Percentiles rank a stretch among this genome's conserved stretches.
Conservation (phyloP, 768 basidiomycete genomes). For the Termitomyces sp. region DNA sequence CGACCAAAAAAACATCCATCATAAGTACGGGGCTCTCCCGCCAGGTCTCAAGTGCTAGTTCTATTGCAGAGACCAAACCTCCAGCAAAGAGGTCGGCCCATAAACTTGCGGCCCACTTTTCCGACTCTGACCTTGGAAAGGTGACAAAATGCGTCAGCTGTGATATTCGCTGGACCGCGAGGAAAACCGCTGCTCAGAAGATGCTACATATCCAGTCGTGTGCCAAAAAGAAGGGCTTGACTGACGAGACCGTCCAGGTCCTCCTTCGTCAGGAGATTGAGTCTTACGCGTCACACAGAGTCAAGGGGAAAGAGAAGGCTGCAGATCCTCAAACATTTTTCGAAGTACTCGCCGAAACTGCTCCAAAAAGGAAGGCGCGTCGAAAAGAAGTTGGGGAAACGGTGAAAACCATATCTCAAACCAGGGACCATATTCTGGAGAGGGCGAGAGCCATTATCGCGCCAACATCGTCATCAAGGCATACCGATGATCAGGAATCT, state of each 20-base stretch:
- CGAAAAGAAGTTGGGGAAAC: slow-evolving; percentile 37
- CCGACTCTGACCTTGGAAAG: slow-evolving; percentile 44
- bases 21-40: slow-evolving; percentile 12
- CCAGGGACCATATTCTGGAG: slow-evolving; percentile 41
- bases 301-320: slow-evolving; percentile 24
- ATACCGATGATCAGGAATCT: slow-evolving; percentile 9
- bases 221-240: slow-evolving; percentile 56
- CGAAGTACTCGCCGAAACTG: slow-evolving; percentile 47
- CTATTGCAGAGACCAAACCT: slow-evolving; percentile 10
- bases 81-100: slow-evolving; percentile 20
- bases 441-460: slow-evolving; percentile 35
- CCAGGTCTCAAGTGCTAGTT: slow-evolving; percentile 11
- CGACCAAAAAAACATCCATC: slow-evolving; percentile 6
- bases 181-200: slow-evolving; percentile 65
- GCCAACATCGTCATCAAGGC: slow-evolving; percentile 12
- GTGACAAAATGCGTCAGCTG: slow-evolving; percentile 65
- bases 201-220: slow-evolving; percentile 66
- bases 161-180: slow-evolving; percentile 63
- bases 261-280: slow-evolving; percentile 52
- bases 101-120: slow-evolving; percentile 34
- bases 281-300: slow-evolving; percentile 12
- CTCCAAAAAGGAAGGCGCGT: slow-evolving; percentile 45
- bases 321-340: slow-evolving; percentile 42
- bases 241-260: slow-evolving; percentile 51
- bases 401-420: slow-evolving; percentile 45